Conservation (phyloP, 2,329 filamentous ascomycete species). For the Alternaria conjuncta region DNA sequence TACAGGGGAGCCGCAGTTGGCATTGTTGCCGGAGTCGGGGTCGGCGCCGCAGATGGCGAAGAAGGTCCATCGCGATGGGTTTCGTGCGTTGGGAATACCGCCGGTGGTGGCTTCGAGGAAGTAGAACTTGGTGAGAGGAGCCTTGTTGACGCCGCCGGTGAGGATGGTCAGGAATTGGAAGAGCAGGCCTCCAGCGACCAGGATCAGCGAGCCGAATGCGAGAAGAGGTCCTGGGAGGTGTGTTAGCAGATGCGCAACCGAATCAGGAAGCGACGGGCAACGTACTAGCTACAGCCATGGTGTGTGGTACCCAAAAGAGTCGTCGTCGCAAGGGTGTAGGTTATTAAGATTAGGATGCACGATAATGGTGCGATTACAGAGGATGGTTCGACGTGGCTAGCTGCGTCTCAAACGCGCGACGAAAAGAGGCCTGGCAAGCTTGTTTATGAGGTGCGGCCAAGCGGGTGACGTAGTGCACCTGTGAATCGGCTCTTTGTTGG, state of each 20-base stretch:
- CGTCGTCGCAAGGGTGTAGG: neutral
- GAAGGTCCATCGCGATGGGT: constrained; percentile 84
- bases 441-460: constrained; percentile 25
- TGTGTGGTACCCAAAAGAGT: neutral
- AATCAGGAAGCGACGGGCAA: constrained; percentile 10
- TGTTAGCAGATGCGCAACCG: constrained; percentile 1
- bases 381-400: constrained; percentile 6
- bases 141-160: constrained; percentile 61
- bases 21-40: constrained; percentile 57
- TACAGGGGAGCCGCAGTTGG: constrained; percentile 67
- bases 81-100: constrained; percentile 64
- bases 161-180: constrained; percentile 71
- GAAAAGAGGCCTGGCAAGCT: constrained; percentile 13
- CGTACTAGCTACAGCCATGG: constrained; percentile 26
- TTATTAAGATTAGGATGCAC: constrained; percentile 18
- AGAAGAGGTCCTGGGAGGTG: constrained; percentile 59
- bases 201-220: constrained; percentile 64
- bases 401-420: constrained; percentile 1
- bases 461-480: constrained; percentile 22
- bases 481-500: constrained; percentile 7
- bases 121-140: constrained; percentile 76
- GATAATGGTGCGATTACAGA: constrained; percentile 4
- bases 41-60: constrained; percentile 78
- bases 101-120: constrained; percentile 83
- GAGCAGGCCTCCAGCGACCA: constrained; percentile 67